A percentile compares a stretch with the other conserved stretches of the same genome.
Conservation (phyloP, 345 rosid genomes). For the Gossypium raimondii region DNA sequence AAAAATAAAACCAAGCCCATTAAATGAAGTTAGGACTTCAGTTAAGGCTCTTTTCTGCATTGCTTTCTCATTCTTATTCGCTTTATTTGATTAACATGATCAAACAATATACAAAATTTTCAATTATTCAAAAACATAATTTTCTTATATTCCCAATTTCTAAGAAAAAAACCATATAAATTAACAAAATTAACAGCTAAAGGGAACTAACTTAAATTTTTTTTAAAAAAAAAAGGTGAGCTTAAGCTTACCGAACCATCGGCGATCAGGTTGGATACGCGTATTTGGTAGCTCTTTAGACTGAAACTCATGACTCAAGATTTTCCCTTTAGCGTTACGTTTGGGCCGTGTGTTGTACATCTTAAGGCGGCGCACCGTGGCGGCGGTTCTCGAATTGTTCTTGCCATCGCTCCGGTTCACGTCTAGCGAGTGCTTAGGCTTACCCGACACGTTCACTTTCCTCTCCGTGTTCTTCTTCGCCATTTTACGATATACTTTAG, state of each 20-base stretch:
- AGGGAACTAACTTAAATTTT: not conserved
- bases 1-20: not conserved
- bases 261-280: conserved; percentile 79
- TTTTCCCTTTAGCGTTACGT: conserved; percentile 52
- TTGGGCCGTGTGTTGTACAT: conserved; percentile 71
- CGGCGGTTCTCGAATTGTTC: conserved; percentile 49
- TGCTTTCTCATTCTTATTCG: not conserved
- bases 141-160: not conserved
- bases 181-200: not conserved
- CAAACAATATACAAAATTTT: not conserved
- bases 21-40: not conserved
- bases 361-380: conserved; percentile 83
- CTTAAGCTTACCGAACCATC: conserved; percentile 67
- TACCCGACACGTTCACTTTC: conserved; percentile 70
- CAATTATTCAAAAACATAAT: not conserved
- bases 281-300: conserved; percentile 70
- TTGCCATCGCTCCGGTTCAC: conserved; percentile 55
- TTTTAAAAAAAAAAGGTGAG: not conserved
- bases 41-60: not conserved
- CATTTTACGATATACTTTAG: conserved; percentile 23
- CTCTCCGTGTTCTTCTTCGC: conserved; percentile 47
- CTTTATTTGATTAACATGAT: not conserved
- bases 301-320: conserved; percentile 63
- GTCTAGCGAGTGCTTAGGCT: conserved; percentile 93
- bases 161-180: not conserved